Conservation (phyloP, 805 yeast genomes). For the Barnettozyma vustinii region DNA sequence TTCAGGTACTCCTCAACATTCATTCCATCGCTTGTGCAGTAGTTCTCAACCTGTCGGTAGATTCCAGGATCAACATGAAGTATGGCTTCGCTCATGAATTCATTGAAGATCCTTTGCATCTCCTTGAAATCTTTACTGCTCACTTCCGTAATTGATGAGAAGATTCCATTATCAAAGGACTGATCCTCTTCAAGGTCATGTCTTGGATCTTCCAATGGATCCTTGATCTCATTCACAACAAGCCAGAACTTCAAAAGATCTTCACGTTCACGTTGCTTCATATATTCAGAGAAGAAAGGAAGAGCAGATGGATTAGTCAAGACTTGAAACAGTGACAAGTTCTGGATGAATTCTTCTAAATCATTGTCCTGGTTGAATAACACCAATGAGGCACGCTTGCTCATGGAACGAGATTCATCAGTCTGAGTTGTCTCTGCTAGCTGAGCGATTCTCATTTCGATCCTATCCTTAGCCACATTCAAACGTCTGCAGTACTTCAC, state of each 20-base stretch:
- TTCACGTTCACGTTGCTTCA: conserved; percentile 44
- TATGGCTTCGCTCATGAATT: conserved; percentile 33
- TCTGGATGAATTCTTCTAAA: conserved; percentile 20
- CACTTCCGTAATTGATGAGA: neutral
- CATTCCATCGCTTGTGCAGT: conserved; percentile 24
- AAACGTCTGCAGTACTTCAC: conserved; percentile 28
- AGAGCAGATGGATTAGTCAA: conserved; percentile 43
- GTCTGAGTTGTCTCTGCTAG: conserved; percentile 18
- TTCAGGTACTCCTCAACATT: conserved; percentile 32
- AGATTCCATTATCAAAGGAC: conserved; percentile 7
- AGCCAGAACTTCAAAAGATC: conserved; percentile 58
- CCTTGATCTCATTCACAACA: conserved; percentile 59
- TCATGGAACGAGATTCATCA: neutral
- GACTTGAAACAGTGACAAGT: conserved; percentile 36
- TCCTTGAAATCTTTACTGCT: conserved; percentile 43
- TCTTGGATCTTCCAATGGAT: conserved; percentile 55
- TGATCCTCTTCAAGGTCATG: conserved; percentile 26
- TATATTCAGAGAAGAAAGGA: conserved; percentile 46
- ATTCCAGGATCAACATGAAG: conserved; percentile 26
- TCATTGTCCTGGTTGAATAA: conserved; percentile 12
- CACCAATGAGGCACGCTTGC: conserved; percentile 7
- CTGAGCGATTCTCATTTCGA: conserved; percentile 26
- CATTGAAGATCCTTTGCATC: conserved; percentile 41
- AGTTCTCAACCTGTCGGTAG: conserved; percentile 33
- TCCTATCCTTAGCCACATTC: conserved; percentile 24